phyloP scores from a whole-genome alignment of 768 basidiomycete species.

The Amanita jacksonii region DNA sequence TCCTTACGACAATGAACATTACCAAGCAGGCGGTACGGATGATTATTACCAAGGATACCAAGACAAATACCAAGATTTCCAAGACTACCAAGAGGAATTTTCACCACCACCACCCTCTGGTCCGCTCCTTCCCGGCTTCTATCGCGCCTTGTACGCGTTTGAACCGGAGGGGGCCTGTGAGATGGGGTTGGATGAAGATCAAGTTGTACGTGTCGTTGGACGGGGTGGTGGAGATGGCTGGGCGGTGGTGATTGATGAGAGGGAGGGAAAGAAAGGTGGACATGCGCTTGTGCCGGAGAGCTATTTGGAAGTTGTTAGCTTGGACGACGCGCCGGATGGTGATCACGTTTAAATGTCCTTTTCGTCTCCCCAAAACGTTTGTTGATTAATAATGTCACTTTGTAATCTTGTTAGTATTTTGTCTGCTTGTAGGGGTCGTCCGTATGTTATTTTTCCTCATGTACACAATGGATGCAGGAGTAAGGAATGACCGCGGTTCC shows the following conservation, averaged over 20 bases:
- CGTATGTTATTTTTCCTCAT: no score
- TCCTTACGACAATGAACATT: background rate
- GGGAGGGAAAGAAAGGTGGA: slow-evolving; percentile 12
- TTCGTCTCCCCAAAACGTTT: no score
- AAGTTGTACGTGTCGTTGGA: slow-evolving; percentile 64
- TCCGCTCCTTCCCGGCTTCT: slow-evolving; percentile 56
- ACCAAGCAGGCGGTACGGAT: slow-evolving; percentile 17
- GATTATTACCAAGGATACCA: slow-evolving; percentile 17
- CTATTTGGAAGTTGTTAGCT: slow-evolving; percentile 52
- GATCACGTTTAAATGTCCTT: no score
- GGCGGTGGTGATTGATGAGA: slow-evolving; percentile 50
- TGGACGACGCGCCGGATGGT: slow-evolving; percentile 28
- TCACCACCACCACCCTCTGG: slow-evolving; percentile 14
- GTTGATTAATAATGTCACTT: no score
- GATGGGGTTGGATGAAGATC: slow-evolving; percentile 72
- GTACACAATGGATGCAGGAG: no score
- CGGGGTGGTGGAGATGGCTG: slow-evolving; percentile 73
- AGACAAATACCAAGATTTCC: background rate
- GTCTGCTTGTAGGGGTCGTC: no score
- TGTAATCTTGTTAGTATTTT: no score
- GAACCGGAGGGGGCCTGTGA: slow-evolving; percentile 76
- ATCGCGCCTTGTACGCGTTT: slow-evolving; percentile 71
- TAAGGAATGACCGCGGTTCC: no score
- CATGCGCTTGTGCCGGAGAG: slow-evolving; percentile 77
- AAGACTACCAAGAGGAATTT: background rate